phyloP scores from a whole-genome alignment of 192 early-diverging fungal genomes.

The Cetraspora pellucida region DNA sequence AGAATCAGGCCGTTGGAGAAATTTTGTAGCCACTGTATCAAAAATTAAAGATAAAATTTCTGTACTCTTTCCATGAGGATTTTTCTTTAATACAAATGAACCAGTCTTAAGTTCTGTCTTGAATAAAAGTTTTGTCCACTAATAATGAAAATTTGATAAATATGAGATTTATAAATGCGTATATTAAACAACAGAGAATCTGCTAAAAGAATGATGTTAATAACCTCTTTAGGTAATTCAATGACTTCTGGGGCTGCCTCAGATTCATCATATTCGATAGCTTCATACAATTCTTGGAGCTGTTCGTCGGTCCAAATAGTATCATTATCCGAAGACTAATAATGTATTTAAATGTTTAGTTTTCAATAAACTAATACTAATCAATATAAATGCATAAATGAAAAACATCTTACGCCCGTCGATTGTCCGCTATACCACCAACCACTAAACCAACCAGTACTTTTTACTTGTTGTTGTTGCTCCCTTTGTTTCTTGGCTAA shows the following conservation, averaged over 20 bases:
- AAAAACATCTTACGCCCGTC: slow-evolving; percentile 13
- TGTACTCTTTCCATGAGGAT: slow-evolving; percentile 46
- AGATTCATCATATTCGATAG: slow-evolving; percentile 92
- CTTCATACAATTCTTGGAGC: slow-evolving; percentile 87
- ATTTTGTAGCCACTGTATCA: slow-evolving; percentile 60
- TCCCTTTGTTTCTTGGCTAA: slow-evolving; percentile 16
- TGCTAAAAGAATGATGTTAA: too few species aligned
- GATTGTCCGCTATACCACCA: slow-evolving; percentile 45
- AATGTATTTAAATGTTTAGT: not conserved
- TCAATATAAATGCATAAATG: not conserved
- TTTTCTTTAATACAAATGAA: slow-evolving; percentile 76
- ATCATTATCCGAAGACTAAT: slow-evolving; percentile 39
- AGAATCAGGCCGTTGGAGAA: slow-evolving; percentile 57
- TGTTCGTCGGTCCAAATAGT: slow-evolving; percentile 77
- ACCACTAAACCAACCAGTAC: slow-evolving; percentile 21
- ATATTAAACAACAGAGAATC: too few species aligned
- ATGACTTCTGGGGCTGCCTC: slow-evolving; percentile 55
- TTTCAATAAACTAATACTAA: not conserved
- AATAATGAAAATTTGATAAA: slow-evolving; percentile 23
- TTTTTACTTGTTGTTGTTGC: not conserved
- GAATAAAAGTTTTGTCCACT: slow-evolving; percentile 63
- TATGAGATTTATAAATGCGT: not conserved
- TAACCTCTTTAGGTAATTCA: slow-evolving; percentile 67
- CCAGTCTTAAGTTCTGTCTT: slow-evolving; percentile 73
- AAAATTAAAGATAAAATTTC: slow-evolving; percentile 64